Conservation (phyloP, 164 flowering plant species). For the Macadamia tetraphylla region DNA sequence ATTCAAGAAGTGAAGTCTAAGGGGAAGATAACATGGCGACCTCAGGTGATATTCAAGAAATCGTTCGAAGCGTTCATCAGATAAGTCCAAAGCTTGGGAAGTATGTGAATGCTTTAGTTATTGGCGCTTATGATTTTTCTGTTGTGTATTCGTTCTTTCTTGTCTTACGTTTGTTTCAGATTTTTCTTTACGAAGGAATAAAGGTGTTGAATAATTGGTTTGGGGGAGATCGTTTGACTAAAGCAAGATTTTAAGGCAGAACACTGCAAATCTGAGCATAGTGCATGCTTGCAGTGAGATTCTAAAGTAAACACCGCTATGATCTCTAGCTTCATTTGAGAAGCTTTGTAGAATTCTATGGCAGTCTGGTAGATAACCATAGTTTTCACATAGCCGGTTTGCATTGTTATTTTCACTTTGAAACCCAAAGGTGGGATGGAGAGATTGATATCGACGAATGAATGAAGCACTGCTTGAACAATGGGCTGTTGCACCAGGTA, state of each 20-base stretch:
- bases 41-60: constrained; percentile 66
- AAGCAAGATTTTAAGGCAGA: constrained; percentile 49
- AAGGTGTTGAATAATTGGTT: constrained; percentile 81
- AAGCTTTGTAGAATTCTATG: too few relatives aligned
- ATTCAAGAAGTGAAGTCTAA: not conserved
- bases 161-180: not conserved
- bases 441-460: too few relatives aligned
- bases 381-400: too few relatives aligned
- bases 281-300: constrained; percentile 9
- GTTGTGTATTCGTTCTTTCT: not conserved
- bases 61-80: constrained; percentile 70
- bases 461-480: too few relatives aligned
- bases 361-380: too few relatives aligned
- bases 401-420: too few relatives aligned
- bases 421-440: too few relatives aligned
- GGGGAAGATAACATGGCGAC: constrained; percentile 18
- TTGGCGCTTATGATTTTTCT: not conserved
- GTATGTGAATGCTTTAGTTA: constrained; percentile 25
- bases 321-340: too few relatives aligned
- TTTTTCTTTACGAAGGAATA: constrained; percentile 62
- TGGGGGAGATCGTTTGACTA: constrained; percentile 20
- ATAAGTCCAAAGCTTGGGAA: constrained; percentile 30
- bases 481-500: too few relatives aligned
- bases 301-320: too few relatives aligned
- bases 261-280: constrained; percentile 51